Base-by-base conservation (phyloP, 2,329 filamentous ascomycete species). In the Trichoderma breve region DNA sequence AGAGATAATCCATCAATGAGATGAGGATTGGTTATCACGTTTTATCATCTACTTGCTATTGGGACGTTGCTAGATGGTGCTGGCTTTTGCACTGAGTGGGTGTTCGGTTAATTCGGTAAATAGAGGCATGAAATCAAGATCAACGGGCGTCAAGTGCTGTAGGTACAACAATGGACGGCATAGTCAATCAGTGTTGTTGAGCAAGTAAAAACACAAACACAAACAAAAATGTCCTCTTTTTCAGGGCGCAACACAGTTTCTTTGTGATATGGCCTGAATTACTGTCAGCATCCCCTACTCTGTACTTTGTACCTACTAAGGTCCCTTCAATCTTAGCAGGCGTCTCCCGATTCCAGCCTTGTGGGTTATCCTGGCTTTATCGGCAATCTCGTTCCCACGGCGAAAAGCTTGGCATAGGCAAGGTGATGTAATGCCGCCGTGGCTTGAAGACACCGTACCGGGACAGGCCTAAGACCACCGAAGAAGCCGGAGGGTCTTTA, bases 381-480 rank as follows among this genome's bases (percentile, higher is more conserved):
- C 63, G 70, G 70, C 55, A 67, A 67, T 66, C 62, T 71, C 43
- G 30, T 53, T 70, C 53, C 18, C 9, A 26, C 43, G 24, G 36
- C 62, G 32, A 18, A 68, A 72, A 62, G 63, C 70, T 72, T 69
- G 70, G 70, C 70, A 69, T 62, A 63, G 58, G 64, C 70, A 72
- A 11, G 61, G 64, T 72, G 70, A 72, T 72, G 70, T 72, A 72
- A 72, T 72, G 61, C 57, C 43, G 64, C 57, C 47, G 47, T 64
- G 68, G 60, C 58, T 36, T 43, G 34, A 18, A 26, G 43, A 47
- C 43, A 26, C 18, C 24, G 57, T 12, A 34, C 28, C 15, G 36
- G 51, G 66, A 62, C 57, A n/a, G 18, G 55, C 39, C 43, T 26
- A 15, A 70, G 51, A 36, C 14, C 36, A 47, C 66, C 57, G 55